These are phyloP conservation scores for Fusarium begoniae DNA, from an alignment of 2,329 filamentous ascomycete genomes.

Conservation along the genomic window DNA sequence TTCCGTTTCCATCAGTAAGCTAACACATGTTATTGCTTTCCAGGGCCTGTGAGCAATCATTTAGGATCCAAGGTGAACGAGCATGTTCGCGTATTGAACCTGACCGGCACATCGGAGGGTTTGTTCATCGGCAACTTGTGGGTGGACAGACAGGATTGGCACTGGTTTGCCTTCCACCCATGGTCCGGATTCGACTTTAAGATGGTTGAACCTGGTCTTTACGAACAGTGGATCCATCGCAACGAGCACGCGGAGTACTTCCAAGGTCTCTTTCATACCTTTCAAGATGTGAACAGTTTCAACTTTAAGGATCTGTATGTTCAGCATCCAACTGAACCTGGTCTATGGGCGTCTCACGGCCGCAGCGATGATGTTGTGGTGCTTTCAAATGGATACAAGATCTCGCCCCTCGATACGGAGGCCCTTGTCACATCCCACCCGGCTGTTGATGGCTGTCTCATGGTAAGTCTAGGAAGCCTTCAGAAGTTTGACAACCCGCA, in stretches of 20 bases:
- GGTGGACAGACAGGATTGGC: slow-evolving; percentile 42
- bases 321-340: slow-evolving; percentile 39
- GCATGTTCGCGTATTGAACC: slow-evolving; percentile 45
- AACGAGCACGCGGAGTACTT: slow-evolving; percentile 35
- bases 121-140: slow-evolving; percentile 47
- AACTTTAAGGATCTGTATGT: slow-evolving; percentile 47
- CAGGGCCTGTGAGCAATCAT: slow-evolving; percentile 41
- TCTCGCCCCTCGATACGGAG: slow-evolving; percentile 44
- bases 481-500: not conserved
- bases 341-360: slow-evolving; percentile 45
- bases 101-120: slow-evolving; percentile 48
- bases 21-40: not conserved
- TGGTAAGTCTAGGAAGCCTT: not conserved
- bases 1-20: not conserved
- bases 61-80: slow-evolving; percentile 44
- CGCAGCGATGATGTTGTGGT: slow-evolving; percentile 45
- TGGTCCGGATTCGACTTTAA: slow-evolving; percentile 49
- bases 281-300: slow-evolving; percentile 39
- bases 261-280: slow-evolving; percentile 46
- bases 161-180: slow-evolving; percentile 47
- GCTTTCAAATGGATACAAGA: slow-evolving; percentile 46
- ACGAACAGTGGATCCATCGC: slow-evolving; percentile 47
- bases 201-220: slow-evolving; percentile 42
- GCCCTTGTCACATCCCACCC: slow-evolving; percentile 40
- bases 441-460: slow-evolving; percentile 39